phyloP scores from a whole-genome alignment of 768 basidiomycete species.

The Gloeophyllum trabeum region DNA sequence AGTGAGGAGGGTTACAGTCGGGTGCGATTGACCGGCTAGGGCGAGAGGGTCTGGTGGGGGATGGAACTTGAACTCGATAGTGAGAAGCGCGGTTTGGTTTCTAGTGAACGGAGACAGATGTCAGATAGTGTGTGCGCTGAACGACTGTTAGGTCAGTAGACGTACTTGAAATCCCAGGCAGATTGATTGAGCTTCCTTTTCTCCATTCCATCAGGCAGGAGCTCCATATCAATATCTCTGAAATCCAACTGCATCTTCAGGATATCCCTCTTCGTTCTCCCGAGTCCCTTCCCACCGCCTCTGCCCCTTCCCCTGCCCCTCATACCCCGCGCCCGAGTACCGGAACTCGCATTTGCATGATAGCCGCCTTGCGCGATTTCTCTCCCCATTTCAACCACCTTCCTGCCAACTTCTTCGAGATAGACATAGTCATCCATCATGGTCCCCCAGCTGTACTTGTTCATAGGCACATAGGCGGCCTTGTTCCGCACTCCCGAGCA shows the following conservation, averaged over 20 bases:
- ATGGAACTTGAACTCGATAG: constrained; percentile 63
- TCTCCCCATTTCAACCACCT: constrained; percentile 61
- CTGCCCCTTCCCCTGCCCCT: constrained; percentile 19
- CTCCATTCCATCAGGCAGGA: constrained; percentile 79
- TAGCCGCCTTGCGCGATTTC: constrained; percentile 42
- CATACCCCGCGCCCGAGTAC: constrained; percentile 12
- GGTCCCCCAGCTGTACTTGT: constrained; percentile 71
- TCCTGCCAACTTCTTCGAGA: constrained; percentile 73
- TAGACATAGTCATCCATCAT: constrained; percentile 88
- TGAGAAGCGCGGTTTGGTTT: constrained; percentile 54
- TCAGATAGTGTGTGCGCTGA: background rate
- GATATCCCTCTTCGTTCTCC: constrained; percentile 49
- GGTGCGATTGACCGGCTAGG: constrained; percentile 21
- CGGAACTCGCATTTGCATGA: background rate
- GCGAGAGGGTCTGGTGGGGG: constrained; percentile 35
- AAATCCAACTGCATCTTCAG: constrained; percentile 59
- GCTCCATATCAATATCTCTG: constrained; percentile 61
- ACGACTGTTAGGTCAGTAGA: constrained; percentile 1
- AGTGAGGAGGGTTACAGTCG: constrained; percentile 43
- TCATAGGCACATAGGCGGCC: constrained; percentile 68
- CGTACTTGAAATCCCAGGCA: constrained; percentile 68
- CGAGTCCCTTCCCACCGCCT: constrained; percentile 18
- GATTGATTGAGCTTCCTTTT: constrained; percentile 70
- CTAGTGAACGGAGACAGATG: constrained; percentile 23
- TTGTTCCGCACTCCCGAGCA: constrained; percentile 72